Percentiles rank a stretch among this genome's conserved stretches.
These are phyloP conservation scores for Trichoderma sp. DNA, from an alignment of 2,329 filamentous ascomycete species.

Conservation along the genomic window DNA sequence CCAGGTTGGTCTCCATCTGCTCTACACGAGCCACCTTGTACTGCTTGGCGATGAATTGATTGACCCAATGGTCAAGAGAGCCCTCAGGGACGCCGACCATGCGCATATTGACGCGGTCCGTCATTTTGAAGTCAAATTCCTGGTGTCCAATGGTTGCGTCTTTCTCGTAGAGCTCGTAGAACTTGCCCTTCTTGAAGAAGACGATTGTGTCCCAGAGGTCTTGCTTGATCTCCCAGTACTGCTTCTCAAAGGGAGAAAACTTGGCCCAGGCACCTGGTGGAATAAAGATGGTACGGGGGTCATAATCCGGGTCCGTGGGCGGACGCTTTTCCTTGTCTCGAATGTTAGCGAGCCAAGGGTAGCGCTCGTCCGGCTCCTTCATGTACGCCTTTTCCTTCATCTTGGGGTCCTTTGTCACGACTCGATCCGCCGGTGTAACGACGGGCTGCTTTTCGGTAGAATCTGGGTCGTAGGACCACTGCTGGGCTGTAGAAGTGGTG, in stretches of 20 bases:
- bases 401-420: slow-evolving; percentile 39
- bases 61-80: slow-evolving; percentile 95
- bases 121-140: slow-evolving; percentile 95
- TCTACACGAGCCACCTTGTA: slow-evolving; percentile 97
- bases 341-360: slow-evolving; percentile 86
- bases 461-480: slow-evolving; percentile 72
- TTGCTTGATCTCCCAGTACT: slow-evolving; percentile 99
- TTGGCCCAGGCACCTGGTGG: slow-evolving; percentile 76
- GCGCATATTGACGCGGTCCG: slow-evolving; percentile 97
- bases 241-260: slow-evolving; percentile 94
- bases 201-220: slow-evolving; percentile 97
- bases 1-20: slow-evolving; percentile 92
- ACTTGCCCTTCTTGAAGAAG: slow-evolving; percentile 99
- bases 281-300: slow-evolving; percentile 87
- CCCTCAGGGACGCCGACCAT: slow-evolving; percentile 98
- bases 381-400: slow-evolving; percentile 71
- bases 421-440: slow-evolving; percentile 39
- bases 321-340: slow-evolving; percentile 81
- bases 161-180: slow-evolving; percentile 97
- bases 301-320: slow-evolving; percentile 81
- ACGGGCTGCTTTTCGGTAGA: slow-evolving; percentile 45
- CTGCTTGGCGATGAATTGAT: slow-evolving; percentile 96
- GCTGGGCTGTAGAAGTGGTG: slow-evolving; percentile 71
- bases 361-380: slow-evolving; percentile 81
- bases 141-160: slow-evolving; percentile 96